Conservation (phyloP, 805 yeast genomes). For the Kodamaea sagamina region DNA sequence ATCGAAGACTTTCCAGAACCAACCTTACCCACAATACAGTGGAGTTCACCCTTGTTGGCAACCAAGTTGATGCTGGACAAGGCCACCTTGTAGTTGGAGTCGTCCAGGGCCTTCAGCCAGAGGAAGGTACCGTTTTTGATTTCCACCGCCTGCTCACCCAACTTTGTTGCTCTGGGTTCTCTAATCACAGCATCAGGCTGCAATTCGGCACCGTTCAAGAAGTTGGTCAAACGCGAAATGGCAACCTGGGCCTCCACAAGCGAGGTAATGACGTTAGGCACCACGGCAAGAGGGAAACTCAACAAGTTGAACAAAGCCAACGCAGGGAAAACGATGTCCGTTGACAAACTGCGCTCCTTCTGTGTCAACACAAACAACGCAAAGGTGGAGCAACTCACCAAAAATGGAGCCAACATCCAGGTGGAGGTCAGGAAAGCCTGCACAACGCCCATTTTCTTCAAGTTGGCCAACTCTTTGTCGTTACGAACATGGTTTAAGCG, state of each 20-base stretch:
- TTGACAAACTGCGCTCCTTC: slow-evolving; percentile 63
- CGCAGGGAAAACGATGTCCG: slow-evolving; percentile 93
- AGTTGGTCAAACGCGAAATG: slow-evolving; percentile 68
- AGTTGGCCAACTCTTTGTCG: slow-evolving; percentile 76
- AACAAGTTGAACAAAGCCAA: slow-evolving; percentile 83
- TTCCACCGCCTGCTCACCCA: slow-evolving; percentile 68
- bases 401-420: slow-evolving; percentile 84
- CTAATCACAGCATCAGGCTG: slow-evolving; percentile 75
- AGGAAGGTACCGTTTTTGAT: slow-evolving; percentile 69
- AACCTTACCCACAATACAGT: slow-evolving; percentile 86
- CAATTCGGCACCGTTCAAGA: slow-evolving; percentile 74
- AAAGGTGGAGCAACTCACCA: slow-evolving; percentile 89
- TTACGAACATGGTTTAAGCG: slow-evolving; percentile 82
- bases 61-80: slow-evolving; percentile 59
- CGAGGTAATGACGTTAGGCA: slow-evolving; percentile 87
- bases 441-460: slow-evolving; percentile 71
- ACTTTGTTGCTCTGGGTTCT: slow-evolving; percentile 46
- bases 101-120: slow-evolving; percentile 72
- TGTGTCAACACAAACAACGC: slow-evolving; percentile 69
- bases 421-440: slow-evolving; percentile 71
- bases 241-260: slow-evolving; percentile 90
- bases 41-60: slow-evolving; percentile 73
- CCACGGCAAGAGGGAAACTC: slow-evolving; percentile 86
- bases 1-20: slow-evolving; percentile 90
- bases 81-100: slow-evolving; percentile 60